A percentile compares a stretch with the other conserved stretches of the same genome.
phyloP scores from a whole-genome alignment of 2,329 filamentous ascomycete species.

The Ceratocystis variospora region DNA sequence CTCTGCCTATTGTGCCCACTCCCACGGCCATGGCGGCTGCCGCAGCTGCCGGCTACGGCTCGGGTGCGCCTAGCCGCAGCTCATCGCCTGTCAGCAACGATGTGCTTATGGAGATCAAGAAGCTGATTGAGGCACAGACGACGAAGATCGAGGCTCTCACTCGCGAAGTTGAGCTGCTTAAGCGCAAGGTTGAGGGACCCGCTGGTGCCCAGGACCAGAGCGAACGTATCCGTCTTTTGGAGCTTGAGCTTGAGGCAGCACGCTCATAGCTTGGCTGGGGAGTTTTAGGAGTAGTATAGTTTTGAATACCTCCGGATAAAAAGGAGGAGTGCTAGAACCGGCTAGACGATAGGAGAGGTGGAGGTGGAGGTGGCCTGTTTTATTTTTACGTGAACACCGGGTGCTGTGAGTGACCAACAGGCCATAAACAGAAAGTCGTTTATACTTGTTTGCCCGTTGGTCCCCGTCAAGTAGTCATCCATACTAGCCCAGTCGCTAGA shows the following conservation, averaged over 20 bases:
- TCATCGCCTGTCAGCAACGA: conserved; percentile 36
- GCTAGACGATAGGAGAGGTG: neutral
- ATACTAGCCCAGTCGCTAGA: neutral
- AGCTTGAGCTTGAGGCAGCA: conserved; percentile 52
- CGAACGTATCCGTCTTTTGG: conserved; percentile 52
- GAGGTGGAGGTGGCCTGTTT: neutral
- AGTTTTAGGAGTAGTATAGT: neutral
- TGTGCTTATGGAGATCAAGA: conserved; percentile 64
- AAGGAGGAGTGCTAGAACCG: neutral
- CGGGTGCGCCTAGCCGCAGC: conserved; percentile 14
- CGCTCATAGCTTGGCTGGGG: conserved; percentile 34
- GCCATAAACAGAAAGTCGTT: neutral
- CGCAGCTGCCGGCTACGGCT: conserved; percentile 20
- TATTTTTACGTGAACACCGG: neutral
- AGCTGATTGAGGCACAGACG: conserved; percentile 63
- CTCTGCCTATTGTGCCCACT: conserved; percentile 24
- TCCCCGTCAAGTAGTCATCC: neutral
- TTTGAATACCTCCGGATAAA: neutral
- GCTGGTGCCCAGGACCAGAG: conserved; percentile 45
- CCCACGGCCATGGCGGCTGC: conserved; percentile 24
- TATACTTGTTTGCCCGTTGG: neutral
- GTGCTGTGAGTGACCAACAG: too few relatives aligned
- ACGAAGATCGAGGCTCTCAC: conserved; percentile 59
- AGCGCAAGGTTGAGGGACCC: conserved; percentile 52
- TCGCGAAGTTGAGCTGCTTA: conserved; percentile 64